Evolutionary conservation across 2,329 filamentous ascomycete species (phyloP).

Genomic region (Colletotrichum costaricense): DNA sequence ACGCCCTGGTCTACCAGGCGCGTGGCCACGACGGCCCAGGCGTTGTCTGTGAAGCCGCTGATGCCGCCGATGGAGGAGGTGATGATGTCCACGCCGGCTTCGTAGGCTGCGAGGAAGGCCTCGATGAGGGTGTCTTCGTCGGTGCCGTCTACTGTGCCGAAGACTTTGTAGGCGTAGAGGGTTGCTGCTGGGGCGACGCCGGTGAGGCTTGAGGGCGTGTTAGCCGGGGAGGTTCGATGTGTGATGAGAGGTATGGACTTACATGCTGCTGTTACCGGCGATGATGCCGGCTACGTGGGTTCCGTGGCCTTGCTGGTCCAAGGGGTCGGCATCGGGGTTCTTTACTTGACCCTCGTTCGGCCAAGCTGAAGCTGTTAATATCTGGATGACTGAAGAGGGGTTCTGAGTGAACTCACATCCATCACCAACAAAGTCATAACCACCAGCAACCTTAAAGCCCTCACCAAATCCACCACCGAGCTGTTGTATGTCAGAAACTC

Average conservation of each 20-base stretch:
- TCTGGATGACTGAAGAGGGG: constrained; percentile 7
- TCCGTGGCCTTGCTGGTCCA: constrained; percentile 49
- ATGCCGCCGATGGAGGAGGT: constrained; percentile 39
- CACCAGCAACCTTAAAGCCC: constrained; percentile 30
- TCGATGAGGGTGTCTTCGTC: constrained; percentile 35
- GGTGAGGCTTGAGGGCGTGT: not conserved
- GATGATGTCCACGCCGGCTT: constrained; percentile 40
- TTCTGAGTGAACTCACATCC: constrained; percentile 30
- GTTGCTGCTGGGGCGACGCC: constrained; percentile 30
- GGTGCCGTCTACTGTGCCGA: constrained; percentile 24
- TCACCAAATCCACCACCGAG: constrained; percentile 29
- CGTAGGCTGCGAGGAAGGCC: constrained; percentile 29
- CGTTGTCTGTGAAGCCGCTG: constrained; percentile 36
- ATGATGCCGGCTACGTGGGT: constrained; percentile 49
- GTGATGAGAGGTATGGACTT: not conserved
- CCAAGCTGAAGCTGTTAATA: constrained; percentile 33
- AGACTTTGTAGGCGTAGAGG: constrained; percentile 31
- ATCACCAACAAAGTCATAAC: constrained; percentile 29
- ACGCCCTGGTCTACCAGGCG: constrained; percentile 57
- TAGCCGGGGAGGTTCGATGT: not conserved
- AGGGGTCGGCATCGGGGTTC: constrained; percentile 48
- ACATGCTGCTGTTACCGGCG: constrained; percentile 35
- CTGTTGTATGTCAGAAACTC: not conserved
- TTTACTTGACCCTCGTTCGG: constrained; percentile 37
- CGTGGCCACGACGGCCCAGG: constrained; percentile 50